Conservation (phyloP, 2,329 filamentous ascomycete species). For the Cytospora paraplurivora region DNA sequence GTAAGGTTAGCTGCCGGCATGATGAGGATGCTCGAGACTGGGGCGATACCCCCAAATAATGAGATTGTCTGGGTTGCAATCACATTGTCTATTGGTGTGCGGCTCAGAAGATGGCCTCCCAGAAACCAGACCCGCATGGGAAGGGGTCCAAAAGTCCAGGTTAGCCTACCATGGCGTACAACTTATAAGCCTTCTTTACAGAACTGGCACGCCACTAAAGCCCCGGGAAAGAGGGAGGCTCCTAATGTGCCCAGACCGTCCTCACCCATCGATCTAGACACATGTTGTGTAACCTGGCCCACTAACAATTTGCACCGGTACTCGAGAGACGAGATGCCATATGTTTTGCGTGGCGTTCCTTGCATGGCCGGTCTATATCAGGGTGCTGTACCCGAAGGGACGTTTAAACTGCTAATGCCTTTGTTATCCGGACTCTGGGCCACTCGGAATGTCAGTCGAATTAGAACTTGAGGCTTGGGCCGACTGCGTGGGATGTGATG, state of each 20-base stretch:
- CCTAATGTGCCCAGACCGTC: background rate
- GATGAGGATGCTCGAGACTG: constrained; percentile 13
- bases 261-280: background rate
- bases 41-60: background rate
- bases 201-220: background rate
- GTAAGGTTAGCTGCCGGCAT: constrained; percentile 14
- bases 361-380: background rate
- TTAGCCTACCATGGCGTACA: background rate
- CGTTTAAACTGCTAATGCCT: background rate
- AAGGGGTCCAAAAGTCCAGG: constrained; percentile 2
- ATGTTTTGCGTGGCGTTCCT: constrained; percentile 2
- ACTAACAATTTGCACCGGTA: background rate
- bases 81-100: constrained; percentile 17
- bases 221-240: background rate
- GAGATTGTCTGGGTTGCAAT: constrained; percentile 6
- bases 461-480: background rate
- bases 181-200: background rate
- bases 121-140: constrained; percentile 6
- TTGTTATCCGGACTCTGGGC: background rate
- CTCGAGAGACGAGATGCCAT: background rate
- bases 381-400: constrained; percentile 20
- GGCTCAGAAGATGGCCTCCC: constrained; percentile 16
- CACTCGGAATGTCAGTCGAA: background rate
- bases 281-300: background rate
- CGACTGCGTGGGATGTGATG: background rate